These are phyloP conservation scores for Tetragonia tetragonoides DNA, from an alignment of 148 eudicot species.

Conservation along the genomic window DNA sequence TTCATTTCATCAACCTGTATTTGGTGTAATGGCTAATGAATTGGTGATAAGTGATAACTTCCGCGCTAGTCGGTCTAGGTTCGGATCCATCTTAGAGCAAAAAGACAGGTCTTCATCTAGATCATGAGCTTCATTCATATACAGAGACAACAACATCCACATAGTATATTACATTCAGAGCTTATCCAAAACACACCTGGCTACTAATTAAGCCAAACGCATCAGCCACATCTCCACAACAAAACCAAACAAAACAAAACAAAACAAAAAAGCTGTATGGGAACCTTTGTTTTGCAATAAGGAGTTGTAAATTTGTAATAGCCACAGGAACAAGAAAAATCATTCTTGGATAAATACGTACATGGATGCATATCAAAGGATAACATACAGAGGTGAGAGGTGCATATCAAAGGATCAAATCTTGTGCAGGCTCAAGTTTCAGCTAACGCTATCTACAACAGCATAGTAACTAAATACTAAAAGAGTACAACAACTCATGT, in stretches of 20 bases:
- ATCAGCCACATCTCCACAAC: neutral
- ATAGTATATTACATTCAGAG: neutral
- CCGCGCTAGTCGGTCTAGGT: too few species aligned
- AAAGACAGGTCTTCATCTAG: neutral
- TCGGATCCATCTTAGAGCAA: too few species aligned
- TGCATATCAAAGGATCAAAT: conserved; percentile 56
- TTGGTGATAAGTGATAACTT: too few species aligned
- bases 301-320: neutral
- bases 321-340: conserved; percentile 17
- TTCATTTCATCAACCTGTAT: too few species aligned
- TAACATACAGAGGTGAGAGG: neutral
- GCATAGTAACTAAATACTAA: too few species aligned
- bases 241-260: too few species aligned
- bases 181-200: neutral
- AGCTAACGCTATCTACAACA: too few species aligned
- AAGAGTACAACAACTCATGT: too few species aligned
- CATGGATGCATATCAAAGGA: neutral
- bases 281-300: conserved; percentile 16
- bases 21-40: too few species aligned
- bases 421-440: conserved; percentile 65
- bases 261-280: neutral
- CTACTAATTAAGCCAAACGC: neutral
- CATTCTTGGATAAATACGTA: conserved; percentile 12
- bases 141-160: neutral
- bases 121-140: neutral